Evolutionary conservation across 1,284 basidiomycete species (phyloP).

Genomic region (Microbotryomycetes sp.): DNA sequence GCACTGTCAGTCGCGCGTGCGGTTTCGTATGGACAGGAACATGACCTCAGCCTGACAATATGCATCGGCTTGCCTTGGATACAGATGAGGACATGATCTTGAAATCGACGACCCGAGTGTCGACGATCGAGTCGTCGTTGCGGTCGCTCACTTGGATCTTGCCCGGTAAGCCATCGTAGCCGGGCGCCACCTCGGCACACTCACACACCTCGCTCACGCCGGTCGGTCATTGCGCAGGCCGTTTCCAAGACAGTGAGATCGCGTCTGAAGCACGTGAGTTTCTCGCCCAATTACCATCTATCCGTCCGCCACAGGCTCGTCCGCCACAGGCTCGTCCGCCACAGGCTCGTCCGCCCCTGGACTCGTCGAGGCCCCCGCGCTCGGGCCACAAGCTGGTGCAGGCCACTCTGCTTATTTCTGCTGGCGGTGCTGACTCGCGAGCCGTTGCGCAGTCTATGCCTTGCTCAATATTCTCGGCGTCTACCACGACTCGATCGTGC

Average conservation of each 20-base stretch:
- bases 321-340: too few relatives aligned
- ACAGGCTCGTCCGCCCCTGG: too few relatives aligned
- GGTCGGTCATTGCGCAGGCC: constrained; percentile 10
- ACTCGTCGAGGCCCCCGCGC: too few relatives aligned
- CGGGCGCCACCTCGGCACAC: neutral
- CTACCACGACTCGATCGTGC: constrained; percentile 45
- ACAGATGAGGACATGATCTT: constrained; percentile 25
- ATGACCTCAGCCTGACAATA: neutral
- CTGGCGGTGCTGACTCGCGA: neutral
- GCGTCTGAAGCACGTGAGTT: constrained; percentile 33
- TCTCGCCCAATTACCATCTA: neutral
- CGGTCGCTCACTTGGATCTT: constrained; percentile 37
- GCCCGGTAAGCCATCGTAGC: constrained; percentile 23
- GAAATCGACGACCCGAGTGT: constrained; percentile 32
- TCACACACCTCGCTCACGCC: neutral
- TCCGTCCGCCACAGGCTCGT: too few relatives aligned
- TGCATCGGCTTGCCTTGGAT: neutral
- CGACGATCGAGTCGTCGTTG: constrained; percentile 33
- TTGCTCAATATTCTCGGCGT: constrained; percentile 42
- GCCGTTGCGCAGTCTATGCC: constrained; percentile 37
- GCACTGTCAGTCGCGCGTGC: constrained; percentile 3
- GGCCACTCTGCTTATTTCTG: too few relatives aligned
- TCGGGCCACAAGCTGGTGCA: too few relatives aligned
- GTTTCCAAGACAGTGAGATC: constrained; percentile 36
- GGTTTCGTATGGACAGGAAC: too few relatives aligned